A percentile compares a stretch with the other conserved stretches of the same genome.
Conservation (phyloP, 2,329 filamentous ascomycete species). For the Zasmidium cellare region DNA sequence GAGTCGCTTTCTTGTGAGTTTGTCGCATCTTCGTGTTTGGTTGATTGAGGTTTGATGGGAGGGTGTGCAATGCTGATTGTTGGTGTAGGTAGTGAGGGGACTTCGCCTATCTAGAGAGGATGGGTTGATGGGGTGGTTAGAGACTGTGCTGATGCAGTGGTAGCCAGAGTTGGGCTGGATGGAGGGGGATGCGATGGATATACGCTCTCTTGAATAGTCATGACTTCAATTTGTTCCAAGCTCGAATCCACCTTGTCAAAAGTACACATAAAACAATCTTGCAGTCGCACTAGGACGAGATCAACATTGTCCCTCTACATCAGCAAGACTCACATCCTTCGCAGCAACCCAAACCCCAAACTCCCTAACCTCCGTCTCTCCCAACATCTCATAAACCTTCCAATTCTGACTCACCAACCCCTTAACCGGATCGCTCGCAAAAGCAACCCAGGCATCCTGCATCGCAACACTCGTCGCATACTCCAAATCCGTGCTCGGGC, state of each 20-base stretch:
- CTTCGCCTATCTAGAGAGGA: no score
- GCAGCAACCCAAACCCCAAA: constrained; percentile 31
- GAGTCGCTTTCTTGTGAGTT: no score
- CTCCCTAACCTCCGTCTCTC: constrained; percentile 22
- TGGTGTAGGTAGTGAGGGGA: not conserved
- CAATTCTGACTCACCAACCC: constrained; percentile 28
- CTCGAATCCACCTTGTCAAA: no score
- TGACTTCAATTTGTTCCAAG: no score
- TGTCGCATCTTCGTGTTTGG: no score
- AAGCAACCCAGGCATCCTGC: constrained; percentile 35
- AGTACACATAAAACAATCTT: no score
- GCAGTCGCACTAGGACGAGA: constrained; percentile 1
- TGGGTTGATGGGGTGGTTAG: no score
- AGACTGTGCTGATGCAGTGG: no score
- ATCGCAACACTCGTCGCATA: constrained; percentile 33
- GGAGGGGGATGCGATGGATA: no score
- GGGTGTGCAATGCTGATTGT: not conserved
- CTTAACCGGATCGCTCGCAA: constrained; percentile 36
- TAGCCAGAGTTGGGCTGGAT: no score
- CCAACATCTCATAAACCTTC: constrained; percentile 22
- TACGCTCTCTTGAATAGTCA: no score
- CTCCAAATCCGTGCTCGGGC: constrained; percentile 24
- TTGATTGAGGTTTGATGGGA: no score
- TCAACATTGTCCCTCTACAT: constrained; percentile 26
- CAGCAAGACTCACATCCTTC: constrained; percentile 27